Evolutionary conservation across 257 asterid species (phyloP), one percentile per base, ranked within the genome.

Genomic region (Ajuga chamaepitys): DNA sequence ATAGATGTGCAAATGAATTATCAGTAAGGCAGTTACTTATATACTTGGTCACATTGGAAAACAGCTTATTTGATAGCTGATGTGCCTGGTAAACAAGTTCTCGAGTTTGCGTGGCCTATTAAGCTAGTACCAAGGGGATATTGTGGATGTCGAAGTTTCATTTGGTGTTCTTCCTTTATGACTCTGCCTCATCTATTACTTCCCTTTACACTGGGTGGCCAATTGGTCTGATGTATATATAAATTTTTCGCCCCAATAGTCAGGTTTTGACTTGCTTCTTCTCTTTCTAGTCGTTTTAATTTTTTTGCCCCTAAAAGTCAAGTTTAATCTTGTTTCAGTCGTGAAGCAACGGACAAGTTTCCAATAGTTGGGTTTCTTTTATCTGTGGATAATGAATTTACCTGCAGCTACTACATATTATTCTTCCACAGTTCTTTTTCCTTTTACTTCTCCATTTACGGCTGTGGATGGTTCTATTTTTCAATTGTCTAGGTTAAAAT

Each of bases 51-150:
- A 10, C 28, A n/a, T 69, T 20, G 20, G 42, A 45, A 46, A 20
- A 10, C 7, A 17, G 48, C 68, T 60, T 57, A 16, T 52, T 62
- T 60, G 68, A 28, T 20, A 51, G 67, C 58, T 26, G 67, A 42
- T 30, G 40, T 44, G 60, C 69, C 51, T 46, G 26, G 62, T 35
- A 32, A 64, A 30, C 41, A 48, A 63, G 18, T 58, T 24, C 11
- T n/a, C 59, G 53, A 41, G 18, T 61, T 35, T 4, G 42, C 46
- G 4, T 26, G 7, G 35, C 46, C 7, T 24, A 42, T 62, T 64
- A 14, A 66, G 42, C 32, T 58, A 30, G 72, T 21, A 60, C 50
- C 64, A 28, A 56, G 25, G 35, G 62, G 32, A 24, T 17, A 37
- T 45, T 54, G 20, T 55, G 53, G 1, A 3, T 20, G 63, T 65